phyloP scores from a whole-genome alignment of 1,284 basidiomycete genomes.

The Leccinum fallax region DNA sequence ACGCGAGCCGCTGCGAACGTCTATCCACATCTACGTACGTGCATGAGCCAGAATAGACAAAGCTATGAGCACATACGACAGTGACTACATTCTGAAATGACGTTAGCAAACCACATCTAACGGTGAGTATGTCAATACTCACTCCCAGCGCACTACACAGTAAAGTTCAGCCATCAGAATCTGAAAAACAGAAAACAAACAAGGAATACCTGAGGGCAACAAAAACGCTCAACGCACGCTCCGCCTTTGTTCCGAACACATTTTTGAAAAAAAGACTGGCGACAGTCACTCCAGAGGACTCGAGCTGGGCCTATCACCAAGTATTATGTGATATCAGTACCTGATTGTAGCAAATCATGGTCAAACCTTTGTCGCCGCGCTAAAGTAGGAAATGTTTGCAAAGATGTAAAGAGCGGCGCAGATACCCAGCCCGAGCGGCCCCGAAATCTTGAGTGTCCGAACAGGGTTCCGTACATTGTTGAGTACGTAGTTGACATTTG shows the following conservation, averaged over 20 bases:
- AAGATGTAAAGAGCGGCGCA: conserved; percentile 52
- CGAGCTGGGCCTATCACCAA: conserved; percentile 41
- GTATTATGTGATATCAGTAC: neutral
- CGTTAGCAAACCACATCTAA: conserved; percentile 9
- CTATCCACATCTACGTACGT: conserved; percentile 25
- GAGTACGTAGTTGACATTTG: conserved; percentile 53
- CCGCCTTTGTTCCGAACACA: conserved; percentile 51
- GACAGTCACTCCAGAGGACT: conserved; percentile 48
- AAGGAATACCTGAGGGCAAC: conserved; percentile 50
- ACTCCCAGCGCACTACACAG: conserved; percentile 31
- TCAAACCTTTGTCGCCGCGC: conserved; percentile 31
- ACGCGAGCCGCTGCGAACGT: conserved; percentile 47
- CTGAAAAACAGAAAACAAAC: neutral
- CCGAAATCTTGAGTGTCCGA: conserved; percentile 55
- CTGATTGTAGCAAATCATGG: neutral
- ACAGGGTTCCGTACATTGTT: conserved; percentile 57
- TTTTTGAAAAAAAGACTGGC: conserved; percentile 56
- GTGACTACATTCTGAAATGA: conserved; percentile 37
- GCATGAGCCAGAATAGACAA: neutral
- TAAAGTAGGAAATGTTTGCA: conserved; percentile 57
- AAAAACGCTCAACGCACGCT: conserved; percentile 52
- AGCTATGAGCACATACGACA: conserved; percentile 22
- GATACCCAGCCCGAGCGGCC: conserved; percentile 51
- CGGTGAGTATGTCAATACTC: conserved; percentile 1
- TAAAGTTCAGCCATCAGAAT: neutral